Base-by-base conservation (phyloP, 306 rosid species). In the Medicago arabica region DNA sequence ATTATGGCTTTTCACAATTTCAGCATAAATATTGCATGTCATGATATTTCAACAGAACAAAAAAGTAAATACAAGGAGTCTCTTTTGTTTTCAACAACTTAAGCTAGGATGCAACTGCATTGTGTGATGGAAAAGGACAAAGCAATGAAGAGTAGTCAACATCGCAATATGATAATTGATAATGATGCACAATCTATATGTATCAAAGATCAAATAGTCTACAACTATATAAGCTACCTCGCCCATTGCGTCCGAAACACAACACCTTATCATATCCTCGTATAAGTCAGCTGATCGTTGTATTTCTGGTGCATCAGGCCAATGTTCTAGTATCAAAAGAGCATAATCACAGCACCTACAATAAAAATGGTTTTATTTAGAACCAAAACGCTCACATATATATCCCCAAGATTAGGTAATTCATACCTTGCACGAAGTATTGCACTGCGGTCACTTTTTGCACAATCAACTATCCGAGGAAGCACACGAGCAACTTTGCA, bases 221-320 rank as follows among this genome's bases (percentile, higher is more conserved):
- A 46, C 66, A 54, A 66, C 16, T 23, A 67, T 44, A 53, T 75
- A 67, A 53, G 70, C 38, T 92, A 94, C 99, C 99, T 96, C 99
- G 58, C 99, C 91, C 96, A 96, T 96, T 77, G 99, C 99, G 49
- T 96, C 99, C 28, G 94, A 92, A 78, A 92, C 99, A 82, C 99
- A 96, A 72, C 94, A 91, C 80, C 86, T 89, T 79, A 96, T 90
- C 79, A 96, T 78, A 82, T 96, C 99, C 84, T 96, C 99, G 75
- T 83, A 96, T 75, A 88, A 80, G 65, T 96, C 98, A 4, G 97
- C 94, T 1, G 89, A 86, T 71, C 99, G 89, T 23, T 89, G 98
- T 83, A 96, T 83, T 87, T 96, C 99, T 75, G 98, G 94, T 36
- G 90, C 94, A 92, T 96, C 99, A 65, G 99, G 90, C 99, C 99